Percentiles rank a stretch among this genome's conserved stretches.
Evolutionary conservation across 495 filamentous ascomycete genomes (phyloP).

Genomic region (Aspergillus sparsus): DNA sequence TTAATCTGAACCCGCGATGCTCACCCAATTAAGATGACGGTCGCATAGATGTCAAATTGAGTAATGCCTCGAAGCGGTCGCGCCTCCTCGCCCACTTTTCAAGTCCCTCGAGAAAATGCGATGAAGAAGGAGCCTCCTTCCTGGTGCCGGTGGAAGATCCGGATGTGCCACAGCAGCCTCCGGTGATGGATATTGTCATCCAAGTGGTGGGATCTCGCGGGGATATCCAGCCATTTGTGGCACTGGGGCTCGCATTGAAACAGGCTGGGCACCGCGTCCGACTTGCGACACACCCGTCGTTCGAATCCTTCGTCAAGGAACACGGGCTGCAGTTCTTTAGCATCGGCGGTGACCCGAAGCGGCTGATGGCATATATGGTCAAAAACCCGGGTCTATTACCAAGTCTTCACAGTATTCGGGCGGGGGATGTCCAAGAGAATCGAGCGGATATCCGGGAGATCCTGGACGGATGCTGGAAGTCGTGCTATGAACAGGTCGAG

Average conservation of each 20-base stretch:
- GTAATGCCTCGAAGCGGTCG: background rate
- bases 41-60: constrained; percentile 1
- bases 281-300: constrained; percentile 60
- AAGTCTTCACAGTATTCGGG: constrained; percentile 39
- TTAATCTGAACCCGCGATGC: background rate
- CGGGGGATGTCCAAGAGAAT: constrained; percentile 43
- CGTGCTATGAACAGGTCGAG: constrained; percentile 53
- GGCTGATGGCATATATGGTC: constrained; percentile 61
- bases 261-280: constrained; percentile 52
- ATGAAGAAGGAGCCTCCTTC: background rate
- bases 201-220: constrained; percentile 54
- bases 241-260: constrained; percentile 49
- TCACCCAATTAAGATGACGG: background rate
- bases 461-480: constrained; percentile 59
- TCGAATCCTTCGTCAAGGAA: constrained; percentile 56
- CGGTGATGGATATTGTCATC: constrained; percentile 47
- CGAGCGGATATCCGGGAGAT: constrained; percentile 51
- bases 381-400: constrained; percentile 53
- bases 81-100: background rate
- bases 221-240: constrained; percentile 54
- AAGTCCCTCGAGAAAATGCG: background rate
- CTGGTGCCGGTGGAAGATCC: background rate
- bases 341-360: constrained; percentile 59
- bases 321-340: constrained; percentile 59
- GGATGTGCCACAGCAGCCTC: background rate